Evolutionary conservation across 768 basidiomycete genomes (phyloP), one percentile per base, ranked within the genome.

Genomic region (Tylopilus cervinicoccineus): DNA sequence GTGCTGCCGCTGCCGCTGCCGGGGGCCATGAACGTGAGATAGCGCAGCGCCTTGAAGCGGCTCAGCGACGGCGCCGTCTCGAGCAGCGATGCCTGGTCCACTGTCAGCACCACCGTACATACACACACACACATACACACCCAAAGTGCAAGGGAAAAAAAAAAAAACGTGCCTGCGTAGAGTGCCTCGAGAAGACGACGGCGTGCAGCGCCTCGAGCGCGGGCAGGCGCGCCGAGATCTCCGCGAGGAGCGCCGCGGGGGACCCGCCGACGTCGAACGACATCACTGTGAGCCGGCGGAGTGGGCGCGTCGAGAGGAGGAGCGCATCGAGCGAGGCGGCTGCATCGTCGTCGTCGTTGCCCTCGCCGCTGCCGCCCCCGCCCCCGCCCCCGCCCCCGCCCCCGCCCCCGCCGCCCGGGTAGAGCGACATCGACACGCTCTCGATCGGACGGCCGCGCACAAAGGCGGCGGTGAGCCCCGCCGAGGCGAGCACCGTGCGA

Each of bases 11-110:
- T n/a, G n/a, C n/a, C n/a, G n/a, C n/a, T 2, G 14, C 64, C 64
- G 6, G 75, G 72, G 2, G 78, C 77, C 72, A 84, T 81, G 57
- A 81, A 80, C 8, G 82, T 83, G 19, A 84, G 72, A 50, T 80
- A 83, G 53, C 58, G 51, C 8, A 76, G 57, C 14, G 67, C 61
- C 38, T 62, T 74, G 51, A 84, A 83, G 4, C 62, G 62, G 19
- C 65, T 50, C 4, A 84, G 64, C 24, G 67, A 58, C 0, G 66
- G 58, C 0, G 72, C 72, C 0, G 71, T 69, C 17, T 68, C 73
- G 44, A 74, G 59, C 9, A 83, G 57, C 10, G 70, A 58, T 22
- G 71, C 70, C 79, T 79, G n/a, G 1, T n/a, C n/a, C n/a, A n/a
- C n/a, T n/a, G n/a, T n/a, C n/a, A n/a, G n/a, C n/a, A n/a, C n/a